Evolutionary conservation across 2,329 filamentous ascomycete species (phyloP), one percentile per base, ranked within the genome.

Genomic region (Penicillium brasilianum): DNA sequence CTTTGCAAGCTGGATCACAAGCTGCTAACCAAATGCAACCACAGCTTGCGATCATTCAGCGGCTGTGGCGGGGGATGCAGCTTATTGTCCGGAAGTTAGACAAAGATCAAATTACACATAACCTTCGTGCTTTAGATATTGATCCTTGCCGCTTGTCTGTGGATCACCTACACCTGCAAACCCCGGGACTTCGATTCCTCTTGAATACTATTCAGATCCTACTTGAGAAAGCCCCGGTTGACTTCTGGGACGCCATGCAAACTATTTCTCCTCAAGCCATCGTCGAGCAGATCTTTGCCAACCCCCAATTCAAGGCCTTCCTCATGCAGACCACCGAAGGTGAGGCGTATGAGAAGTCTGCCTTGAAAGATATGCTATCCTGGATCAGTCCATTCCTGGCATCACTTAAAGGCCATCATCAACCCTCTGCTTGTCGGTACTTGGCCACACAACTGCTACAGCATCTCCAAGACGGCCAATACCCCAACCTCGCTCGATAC

Each of bases 231-330:
- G 90, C 91, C 0, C 85, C 92, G 0, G 85, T 85, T 57, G 90
- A 91, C 48, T 95, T 97, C 69, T 97, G 94, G 94, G 90, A 92
- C 69, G 89, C 92, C 1, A 89, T 96, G 78, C 89, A 90, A 54
- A 87, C 92, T 32, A 91, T 94, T 54, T 90, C 91, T 0, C 90
- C 92, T 3, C 88, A 88, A 44, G 87, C 89, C 36, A 87, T 98
- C 51, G 87, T 92, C n/a, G 93, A 97, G 72, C 86, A 93, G 65
- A 86, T 97, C 46, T 91, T 95, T 69, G 86, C 85, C 60, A 93
- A 90, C 63, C 88, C 88, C 9, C 86, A 88, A 64, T 88, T 88
- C 14, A 79, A 88, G 46, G 81, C 84, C 22, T 80, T 80, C 54
- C 74, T 84, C 32, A 81, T 83, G 67, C 80, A 84, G 62, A 81